These are phyloP conservation scores for Aspergillus biplanus DNA, from an alignment of 495 filamentous ascomycete genomes.

Conservation along the genomic window DNA sequence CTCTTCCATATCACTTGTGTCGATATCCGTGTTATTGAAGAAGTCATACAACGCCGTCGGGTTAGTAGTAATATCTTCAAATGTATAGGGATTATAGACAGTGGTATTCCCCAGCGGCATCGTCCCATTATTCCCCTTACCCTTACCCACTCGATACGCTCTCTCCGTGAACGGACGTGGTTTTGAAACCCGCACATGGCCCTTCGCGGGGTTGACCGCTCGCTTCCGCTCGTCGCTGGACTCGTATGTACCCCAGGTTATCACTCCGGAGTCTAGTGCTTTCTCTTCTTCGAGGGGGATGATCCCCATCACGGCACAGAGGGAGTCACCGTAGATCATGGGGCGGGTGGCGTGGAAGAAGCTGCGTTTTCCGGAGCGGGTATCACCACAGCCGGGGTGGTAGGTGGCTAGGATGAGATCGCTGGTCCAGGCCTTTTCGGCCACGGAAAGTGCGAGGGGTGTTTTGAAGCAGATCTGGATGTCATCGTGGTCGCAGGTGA, in stretches of 20 bases:
- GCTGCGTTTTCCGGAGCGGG: neutral
- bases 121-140: neutral
- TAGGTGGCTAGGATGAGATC: neutral
- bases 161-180: neutral
- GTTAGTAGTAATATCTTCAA: neutral
- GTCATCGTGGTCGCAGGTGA: neutral
- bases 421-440: neutral
- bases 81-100: neutral
- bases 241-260: neutral
- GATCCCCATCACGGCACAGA: neutral
- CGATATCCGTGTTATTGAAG: neutral
- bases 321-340: neutral
- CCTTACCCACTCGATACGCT: neutral
- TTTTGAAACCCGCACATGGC: neutral
- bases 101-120: neutral
- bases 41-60: neutral
- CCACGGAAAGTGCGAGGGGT: neutral
- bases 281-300: neutral
- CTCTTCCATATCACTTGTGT: neutral
- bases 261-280: neutral
- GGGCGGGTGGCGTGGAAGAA: neutral
- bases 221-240: neutral
- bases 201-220: neutral
- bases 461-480: neutral
- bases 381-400: neutral